Evolutionary conservation across 2,329 filamentous ascomycete genomes (phyloP), one percentile per base, ranked within the genome.

Genomic region (Neofusicoccum sp.): DNA sequence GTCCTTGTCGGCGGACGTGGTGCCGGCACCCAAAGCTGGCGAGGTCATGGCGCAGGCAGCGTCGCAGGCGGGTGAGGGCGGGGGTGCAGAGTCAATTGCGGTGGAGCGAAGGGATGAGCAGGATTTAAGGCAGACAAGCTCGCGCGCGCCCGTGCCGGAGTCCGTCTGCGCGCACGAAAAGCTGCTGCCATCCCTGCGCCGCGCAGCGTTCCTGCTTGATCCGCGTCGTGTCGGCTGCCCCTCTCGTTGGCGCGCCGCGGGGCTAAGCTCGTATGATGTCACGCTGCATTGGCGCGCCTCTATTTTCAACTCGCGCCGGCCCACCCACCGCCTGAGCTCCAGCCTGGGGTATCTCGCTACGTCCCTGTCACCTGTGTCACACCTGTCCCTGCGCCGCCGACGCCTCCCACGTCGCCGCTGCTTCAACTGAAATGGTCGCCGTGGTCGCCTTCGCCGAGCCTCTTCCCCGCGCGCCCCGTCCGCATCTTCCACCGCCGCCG

Each of bases 401-500:
- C 54, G 54, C 54, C 54, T 58, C 54, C 22, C 39, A 36, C 54
- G 54, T 58, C 41, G 49, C 37, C 49, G 37, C 49, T 33, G 58
- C 11, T 58, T 80, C 74, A 87, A 66, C 85, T 88, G 67, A 91
- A 91, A 65, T 89, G 87, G 74, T 91, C 89, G 0, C 78, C 78
- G 65, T 79, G 77, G 65, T 79, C 77, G 41, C 85, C 84, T 66
- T 87, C 82, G 0, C 84, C 85, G 33, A 76, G 67, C n/a, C 87
- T 78, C 64, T 82, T 83, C 14, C 84, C 83, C n/a, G 81, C 64
- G 39, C 86, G 73, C 12, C 83, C 77, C 62, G 78, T 77, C 52
- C 84, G 78, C 61, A 79, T 64, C 64, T 75, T 76, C 73, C 73
- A 74, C 47, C 71, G 66, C 66, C 73, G 74, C 56, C 73, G 66